A percentile compares a stretch with the other conserved stretches of the same genome.
phyloP scores from a whole-genome alignment of 2,329 filamentous ascomycete genomes.

The Apiospora phragmitis region DNA sequence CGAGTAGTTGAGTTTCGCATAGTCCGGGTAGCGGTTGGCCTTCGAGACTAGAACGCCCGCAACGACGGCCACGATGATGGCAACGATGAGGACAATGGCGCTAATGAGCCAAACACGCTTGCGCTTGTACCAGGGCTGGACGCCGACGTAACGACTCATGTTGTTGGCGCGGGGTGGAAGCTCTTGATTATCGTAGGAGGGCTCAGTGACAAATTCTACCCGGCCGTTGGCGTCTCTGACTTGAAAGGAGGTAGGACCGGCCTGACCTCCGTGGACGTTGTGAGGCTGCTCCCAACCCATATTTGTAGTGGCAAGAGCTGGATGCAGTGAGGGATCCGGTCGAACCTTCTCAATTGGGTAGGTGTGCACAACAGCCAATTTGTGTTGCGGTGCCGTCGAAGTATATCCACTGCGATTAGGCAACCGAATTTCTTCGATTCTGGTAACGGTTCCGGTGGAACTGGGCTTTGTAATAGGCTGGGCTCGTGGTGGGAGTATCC shows the following conservation, averaged over 20 bases:
- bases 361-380: slow-evolving; percentile 7
- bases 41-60: slow-evolving; percentile 45
- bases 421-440: slow-evolving; percentile 12
- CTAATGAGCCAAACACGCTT: slow-evolving; percentile 50
- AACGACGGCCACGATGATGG: slow-evolving; percentile 50
- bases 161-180: slow-evolving; percentile 21
- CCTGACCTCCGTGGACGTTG: slow-evolving; percentile 1
- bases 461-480: background rate
- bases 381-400: slow-evolving; percentile 9
- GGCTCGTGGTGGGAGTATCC: background rate
- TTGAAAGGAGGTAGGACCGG: slow-evolving; percentile 14
- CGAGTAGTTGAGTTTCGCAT: slow-evolving; percentile 46
- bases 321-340: background rate
- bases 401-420: slow-evolving; percentile 7
- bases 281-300: slow-evolving; percentile 14
- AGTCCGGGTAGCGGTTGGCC: slow-evolving; percentile 47
- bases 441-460: slow-evolving; percentile 9
- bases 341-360: slow-evolving; percentile 9
- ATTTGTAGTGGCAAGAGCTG: slow-evolving; percentile 10
- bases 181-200: slow-evolving; percentile 11
- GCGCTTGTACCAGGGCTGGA: slow-evolving; percentile 49
- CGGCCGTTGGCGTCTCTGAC: slow-evolving; percentile 12
- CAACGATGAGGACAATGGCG: slow-evolving; percentile 35
- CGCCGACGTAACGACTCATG: slow-evolving; percentile 21
- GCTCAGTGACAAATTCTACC: slow-evolving; percentile 13